phyloP scores from a whole-genome alignment of 768 basidiomycete species.

The Ephemerocybe angulata region DNA sequence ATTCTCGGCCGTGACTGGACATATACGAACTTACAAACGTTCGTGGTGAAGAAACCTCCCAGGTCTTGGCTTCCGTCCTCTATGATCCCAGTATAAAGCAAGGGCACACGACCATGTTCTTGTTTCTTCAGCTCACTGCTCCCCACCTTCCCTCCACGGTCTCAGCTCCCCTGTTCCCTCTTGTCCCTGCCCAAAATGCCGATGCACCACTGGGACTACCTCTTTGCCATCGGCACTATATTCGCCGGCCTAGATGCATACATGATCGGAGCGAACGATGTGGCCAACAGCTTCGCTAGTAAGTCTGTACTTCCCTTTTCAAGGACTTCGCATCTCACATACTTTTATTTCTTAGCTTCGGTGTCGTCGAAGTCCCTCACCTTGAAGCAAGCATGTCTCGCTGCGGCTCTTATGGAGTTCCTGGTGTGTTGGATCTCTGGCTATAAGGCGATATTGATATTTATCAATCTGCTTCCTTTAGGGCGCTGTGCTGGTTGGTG shows the following conservation, averaged over 20 bases:
- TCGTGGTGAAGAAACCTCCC: background rate
- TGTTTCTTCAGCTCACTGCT: background rate
- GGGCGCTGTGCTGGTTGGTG: constrained; percentile 25
- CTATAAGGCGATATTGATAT: background rate
- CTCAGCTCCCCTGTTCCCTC: background rate
- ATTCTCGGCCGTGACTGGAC: background rate
- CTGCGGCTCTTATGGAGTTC: constrained; percentile 25
- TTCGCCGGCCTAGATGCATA: constrained; percentile 19
- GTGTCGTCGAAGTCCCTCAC: constrained; percentile 26
- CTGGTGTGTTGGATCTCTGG: constrained; percentile 3
- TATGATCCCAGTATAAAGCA: background rate
- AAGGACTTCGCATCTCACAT: background rate
- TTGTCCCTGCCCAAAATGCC: constrained; percentile 15
- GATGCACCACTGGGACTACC: constrained; percentile 28
- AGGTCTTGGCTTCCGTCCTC: background rate
- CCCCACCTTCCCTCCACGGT: constrained; percentile 5
- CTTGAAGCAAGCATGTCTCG: constrained; percentile 22
- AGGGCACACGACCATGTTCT: background rate
- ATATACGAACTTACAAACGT: background rate
- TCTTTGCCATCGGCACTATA: constrained; percentile 26
- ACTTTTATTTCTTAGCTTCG: constrained; percentile 12
- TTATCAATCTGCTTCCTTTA: background rate
- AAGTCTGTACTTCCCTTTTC: background rate
- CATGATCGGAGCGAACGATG: constrained; percentile 27
- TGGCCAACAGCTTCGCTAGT: constrained; percentile 23